phyloP scores from a whole-genome alignment of 2,329 filamentous ascomycete species.

The Acarospora socialis region DNA sequence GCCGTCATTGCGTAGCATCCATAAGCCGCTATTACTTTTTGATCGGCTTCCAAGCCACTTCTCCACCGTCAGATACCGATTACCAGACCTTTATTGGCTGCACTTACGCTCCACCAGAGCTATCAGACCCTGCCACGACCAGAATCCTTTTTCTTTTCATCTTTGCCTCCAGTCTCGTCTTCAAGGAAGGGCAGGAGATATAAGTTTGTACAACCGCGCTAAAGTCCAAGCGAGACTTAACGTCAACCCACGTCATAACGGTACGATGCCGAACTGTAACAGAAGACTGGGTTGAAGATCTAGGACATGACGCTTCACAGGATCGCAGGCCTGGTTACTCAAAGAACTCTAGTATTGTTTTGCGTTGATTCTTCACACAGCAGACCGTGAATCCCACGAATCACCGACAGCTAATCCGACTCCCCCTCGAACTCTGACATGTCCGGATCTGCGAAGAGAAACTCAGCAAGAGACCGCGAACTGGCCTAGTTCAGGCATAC shows the following conservation, averaged over 20 bases:
- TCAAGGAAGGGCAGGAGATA: neutral
- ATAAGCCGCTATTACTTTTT: slow-evolving; percentile 86
- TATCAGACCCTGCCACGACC: slow-evolving; percentile 78
- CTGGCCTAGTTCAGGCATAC: slow-evolving; percentile 4
- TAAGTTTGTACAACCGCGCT: no score
- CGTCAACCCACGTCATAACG: no score
- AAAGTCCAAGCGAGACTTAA: no score
- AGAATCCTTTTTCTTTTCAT: slow-evolving; percentile 42
- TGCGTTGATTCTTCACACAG: no score
- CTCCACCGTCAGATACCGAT: slow-evolving; percentile 4
- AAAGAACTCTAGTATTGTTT: no score
- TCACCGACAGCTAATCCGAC: slow-evolving; percentile 1
- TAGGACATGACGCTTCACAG: no score
- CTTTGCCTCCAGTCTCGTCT: neutral
- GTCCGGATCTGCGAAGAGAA: slow-evolving; percentile 10
- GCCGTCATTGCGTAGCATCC: slow-evolving; percentile 93
- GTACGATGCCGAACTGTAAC: no score
- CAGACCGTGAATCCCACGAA: neutral
- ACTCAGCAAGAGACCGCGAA: no score
- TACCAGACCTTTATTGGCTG: neutral
- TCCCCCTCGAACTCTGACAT: slow-evolving; percentile 6
- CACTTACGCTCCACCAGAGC: slow-evolving; percentile 74
- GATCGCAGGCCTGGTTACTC: no score
- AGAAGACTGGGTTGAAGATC: no score
- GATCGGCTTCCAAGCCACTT: slow-evolving; percentile 88